A percentile compares a stretch with the other conserved stretches of the same genome.
Evolutionary conservation across 2,329 filamentous ascomycete species (phyloP).

Genomic region (Tolypocladium endophyticum): DNA sequence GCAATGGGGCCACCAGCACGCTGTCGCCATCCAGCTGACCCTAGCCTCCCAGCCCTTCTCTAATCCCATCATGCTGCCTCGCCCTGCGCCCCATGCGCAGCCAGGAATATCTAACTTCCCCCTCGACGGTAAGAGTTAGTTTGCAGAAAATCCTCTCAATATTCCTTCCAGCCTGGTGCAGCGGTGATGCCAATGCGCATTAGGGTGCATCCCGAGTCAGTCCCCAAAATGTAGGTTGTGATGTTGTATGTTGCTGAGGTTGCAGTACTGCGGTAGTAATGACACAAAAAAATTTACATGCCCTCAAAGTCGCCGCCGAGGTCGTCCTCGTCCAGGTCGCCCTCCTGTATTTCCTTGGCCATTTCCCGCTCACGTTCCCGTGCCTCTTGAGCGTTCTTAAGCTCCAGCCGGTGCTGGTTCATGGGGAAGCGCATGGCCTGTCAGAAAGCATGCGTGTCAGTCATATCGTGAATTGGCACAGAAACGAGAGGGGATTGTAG

Average conservation of each 20-base stretch:
- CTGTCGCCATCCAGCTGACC: neutral
- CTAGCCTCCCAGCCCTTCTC: neutral
- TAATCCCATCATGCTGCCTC: neutral
- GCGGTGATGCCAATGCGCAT: neutral
- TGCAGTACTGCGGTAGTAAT: conserved; percentile 1
- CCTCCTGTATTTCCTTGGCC: conserved; percentile 97
- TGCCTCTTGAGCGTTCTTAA: conserved; percentile 98
- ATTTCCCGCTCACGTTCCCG: conserved; percentile 91
- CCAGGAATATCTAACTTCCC: neutral
- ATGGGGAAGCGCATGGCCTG: conserved; percentile 98
- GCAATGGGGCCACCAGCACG: conserved; percentile 6
- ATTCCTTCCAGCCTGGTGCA: neutral
- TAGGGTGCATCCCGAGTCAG: neutral
- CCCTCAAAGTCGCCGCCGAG: conserved; percentile 92
- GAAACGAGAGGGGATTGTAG: neutral
- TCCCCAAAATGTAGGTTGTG: neutral
- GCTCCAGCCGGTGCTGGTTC: conserved; percentile 94
- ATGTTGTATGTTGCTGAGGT: conserved; percentile 1
- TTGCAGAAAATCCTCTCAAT: neutral
- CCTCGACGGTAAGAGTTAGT: neutral
- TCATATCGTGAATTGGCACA: conserved; percentile 5
- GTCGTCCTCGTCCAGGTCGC: conserved; percentile 93
- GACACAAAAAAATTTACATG: conserved; percentile 48
- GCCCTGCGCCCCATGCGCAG: neutral
- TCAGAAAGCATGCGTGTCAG: neutral